Evolutionary conservation across 805 yeast species (phyloP).

Genomic region (Brettanomyces nanus): DNA sequence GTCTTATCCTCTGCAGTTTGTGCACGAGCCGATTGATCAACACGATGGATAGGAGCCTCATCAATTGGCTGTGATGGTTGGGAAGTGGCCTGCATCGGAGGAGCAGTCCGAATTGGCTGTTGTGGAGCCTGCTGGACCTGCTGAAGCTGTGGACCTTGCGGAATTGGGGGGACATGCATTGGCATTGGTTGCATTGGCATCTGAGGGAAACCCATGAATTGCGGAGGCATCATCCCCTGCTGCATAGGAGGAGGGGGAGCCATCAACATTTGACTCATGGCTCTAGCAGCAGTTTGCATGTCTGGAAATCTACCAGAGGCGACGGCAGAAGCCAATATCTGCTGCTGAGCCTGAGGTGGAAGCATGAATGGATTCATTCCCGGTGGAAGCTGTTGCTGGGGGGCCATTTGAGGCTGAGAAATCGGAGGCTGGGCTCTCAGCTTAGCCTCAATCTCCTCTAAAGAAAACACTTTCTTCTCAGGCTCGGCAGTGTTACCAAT

Average conservation of each 20-base stretch:
- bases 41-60: constrained; percentile 1
- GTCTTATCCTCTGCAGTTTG: too few relatives aligned
- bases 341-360: constrained; percentile 26
- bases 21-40: not conserved
- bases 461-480: constrained; percentile 47
- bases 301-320: constrained; percentile 27
- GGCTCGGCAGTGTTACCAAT: constrained; percentile 7
- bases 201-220: constrained; percentile 17
- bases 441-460: constrained; percentile 82
- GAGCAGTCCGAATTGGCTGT: constrained; percentile 8
- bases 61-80: constrained; percentile 18
- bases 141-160: constrained; percentile 10
- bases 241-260: constrained; percentile 18
- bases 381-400: constrained; percentile 13
- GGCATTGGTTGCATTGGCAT: constrained; percentile 12
- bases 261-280: constrained; percentile 24
- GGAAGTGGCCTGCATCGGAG: constrained; percentile 9
- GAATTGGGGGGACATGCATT: constrained; percentile 13
- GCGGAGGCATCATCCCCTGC: constrained; percentile 6
- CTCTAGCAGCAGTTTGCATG: constrained; percentile 24
- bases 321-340: constrained; percentile 23
- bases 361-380: constrained; percentile 15
- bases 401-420: constrained; percentile 16
- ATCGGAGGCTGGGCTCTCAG: constrained; percentile 31
- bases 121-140: constrained; percentile 14